Base-by-base conservation (phyloP, 164 flowering plant genomes). In the Echeveria elegans region DNA sequence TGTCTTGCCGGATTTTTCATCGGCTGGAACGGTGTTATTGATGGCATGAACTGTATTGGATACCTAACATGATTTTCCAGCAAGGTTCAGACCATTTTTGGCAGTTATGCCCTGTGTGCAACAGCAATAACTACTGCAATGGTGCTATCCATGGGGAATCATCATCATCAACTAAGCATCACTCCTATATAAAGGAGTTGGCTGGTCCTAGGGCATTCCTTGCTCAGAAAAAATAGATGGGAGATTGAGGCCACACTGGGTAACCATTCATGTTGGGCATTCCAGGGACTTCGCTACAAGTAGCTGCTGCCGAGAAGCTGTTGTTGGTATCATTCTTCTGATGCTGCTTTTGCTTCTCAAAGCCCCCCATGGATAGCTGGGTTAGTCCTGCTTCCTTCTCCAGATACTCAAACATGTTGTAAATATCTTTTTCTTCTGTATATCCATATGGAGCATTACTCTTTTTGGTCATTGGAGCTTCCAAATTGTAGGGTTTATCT, bases 161-260 rank as follows among this genome's bases (percentile, higher is more conserved):
- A 36, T 36, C 50, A 45, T 45, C 50, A 45, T 45, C 50, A n/a
- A n/a, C n/a, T 45, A 45, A 45, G 16, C 19, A 11, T 9, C 14
- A 18, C 50, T 45, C 50, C 50, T 18, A 45, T 12, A 14, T 45
- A 45, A 9, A 45, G 4, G 50, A 14, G 53, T 48, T 6, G 23
- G 53, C 53, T 48, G 53, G 53, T 48, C 53, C 53, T 48, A 19
- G 26, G 53, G 23, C 0, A 48, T 4, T n/a, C 16, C 23, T n/a
- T 41, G n/a, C n/a, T n/a, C n/a, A 41, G 12, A 41, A 41, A 2
- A 41, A 41, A 41, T 48, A 16, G 24, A 18, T 12, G 28, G 58
- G 58, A 21, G 58, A 52, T 52, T 23, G 58, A 23, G 29, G 58
- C 58, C 58, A 52, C 58, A 52, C 18, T 66, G 58, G 58, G 28